Base-by-base conservation (phyloP, 805 yeast genomes). In the Brettanomyces bruxellensis region DNA sequence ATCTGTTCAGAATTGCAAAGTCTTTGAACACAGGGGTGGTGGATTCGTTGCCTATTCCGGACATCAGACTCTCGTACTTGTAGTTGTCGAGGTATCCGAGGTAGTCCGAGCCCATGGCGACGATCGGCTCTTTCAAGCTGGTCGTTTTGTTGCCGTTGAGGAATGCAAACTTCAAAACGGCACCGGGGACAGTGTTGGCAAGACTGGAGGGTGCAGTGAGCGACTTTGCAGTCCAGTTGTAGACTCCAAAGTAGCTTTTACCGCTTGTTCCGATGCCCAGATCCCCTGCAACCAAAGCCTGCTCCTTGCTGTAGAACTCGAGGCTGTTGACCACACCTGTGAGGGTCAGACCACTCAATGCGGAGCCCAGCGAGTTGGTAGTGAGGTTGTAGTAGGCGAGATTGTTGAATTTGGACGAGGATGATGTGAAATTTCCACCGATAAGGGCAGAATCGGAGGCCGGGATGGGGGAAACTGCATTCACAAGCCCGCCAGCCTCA, bases 301-400 rank as follows among this genome's bases (percentile, higher is more conserved):
- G 52, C 44, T 62, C 62, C 3, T 62, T 50, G 18, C 60, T 58
- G 48, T 61, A 59, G 48, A 84, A 78, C 45, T 72, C 69, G 54
- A 86, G 67, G 42, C 76, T 70, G 24, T 75, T 69, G 28, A 84
- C 72, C 1, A 64, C 64, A 3, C 95, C 95, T 8, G 64, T 52
- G 3, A 75, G 45, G 5, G 70, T 56, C 6, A 65, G 62, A 86
- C 95, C 83, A 22, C 80, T 65, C 12, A 49, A 40, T 4, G 35
- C 44, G 3, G 51, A 24, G 3, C 11, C 12, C 4, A 43, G 18
- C 28, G 41, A 37, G 24, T 38, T 38, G 30, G 11, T 38, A 14
- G 63, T 58, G 49, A 79, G 60, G 54, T 82, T 81, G 58, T 76
- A 86, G 34, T 82, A 64, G 60, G 96, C 89, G 35, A 90, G 62